phyloP scores from a whole-genome alignment of 2,329 filamentous ascomycete genomes.

The Fusarium clavum region DNA sequence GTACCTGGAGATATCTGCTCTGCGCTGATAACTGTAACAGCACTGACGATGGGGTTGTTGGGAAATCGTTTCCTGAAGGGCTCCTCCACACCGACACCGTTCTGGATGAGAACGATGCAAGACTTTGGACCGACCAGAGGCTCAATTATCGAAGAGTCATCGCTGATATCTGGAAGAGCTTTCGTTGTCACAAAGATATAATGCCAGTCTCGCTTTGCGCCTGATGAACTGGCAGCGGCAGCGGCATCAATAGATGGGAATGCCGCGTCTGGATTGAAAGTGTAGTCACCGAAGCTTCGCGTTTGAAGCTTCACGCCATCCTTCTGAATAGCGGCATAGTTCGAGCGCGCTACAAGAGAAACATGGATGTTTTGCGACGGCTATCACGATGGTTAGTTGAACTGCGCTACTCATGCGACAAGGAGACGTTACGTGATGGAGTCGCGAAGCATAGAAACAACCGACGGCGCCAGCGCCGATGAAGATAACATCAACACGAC shows the following conservation, averaged over 20 bases:
- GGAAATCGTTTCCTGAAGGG: slow-evolving; percentile 74
- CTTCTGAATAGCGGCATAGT: slow-evolving; percentile 72
- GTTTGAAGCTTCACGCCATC: slow-evolving; percentile 74
- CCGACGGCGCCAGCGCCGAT: slow-evolving; percentile 78
- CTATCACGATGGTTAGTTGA: slow-evolving; percentile 47
- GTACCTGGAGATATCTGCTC: slow-evolving; percentile 72
- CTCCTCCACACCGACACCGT: slow-evolving; percentile 76
- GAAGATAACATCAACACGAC: slow-evolving; percentile 68
- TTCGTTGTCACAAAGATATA: slow-evolving; percentile 78
- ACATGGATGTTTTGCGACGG: slow-evolving; percentile 65
- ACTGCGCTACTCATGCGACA: slow-evolving; percentile 6
- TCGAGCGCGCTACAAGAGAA: slow-evolving; percentile 79
- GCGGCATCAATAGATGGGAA: slow-evolving; percentile 72
- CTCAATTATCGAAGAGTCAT: slow-evolving; percentile 70
- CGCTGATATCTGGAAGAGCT: slow-evolving; percentile 72
- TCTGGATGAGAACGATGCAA: slow-evolving; percentile 75
- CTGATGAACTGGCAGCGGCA: slow-evolving; percentile 39
- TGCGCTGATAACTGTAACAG: slow-evolving; percentile 76
- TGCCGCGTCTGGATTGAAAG: slow-evolving; percentile 70
- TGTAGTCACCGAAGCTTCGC: slow-evolving; percentile 74
- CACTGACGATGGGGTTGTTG: slow-evolving; percentile 69
- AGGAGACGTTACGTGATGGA: slow-evolving; percentile 64
- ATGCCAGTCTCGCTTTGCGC: slow-evolving; percentile 56
- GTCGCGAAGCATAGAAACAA: slow-evolving; percentile 77
- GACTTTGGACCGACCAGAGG: slow-evolving; percentile 67